Evolutionary conservation across 257 asterid species (phyloP).

Genomic region (Scutellaria minor): DNA sequence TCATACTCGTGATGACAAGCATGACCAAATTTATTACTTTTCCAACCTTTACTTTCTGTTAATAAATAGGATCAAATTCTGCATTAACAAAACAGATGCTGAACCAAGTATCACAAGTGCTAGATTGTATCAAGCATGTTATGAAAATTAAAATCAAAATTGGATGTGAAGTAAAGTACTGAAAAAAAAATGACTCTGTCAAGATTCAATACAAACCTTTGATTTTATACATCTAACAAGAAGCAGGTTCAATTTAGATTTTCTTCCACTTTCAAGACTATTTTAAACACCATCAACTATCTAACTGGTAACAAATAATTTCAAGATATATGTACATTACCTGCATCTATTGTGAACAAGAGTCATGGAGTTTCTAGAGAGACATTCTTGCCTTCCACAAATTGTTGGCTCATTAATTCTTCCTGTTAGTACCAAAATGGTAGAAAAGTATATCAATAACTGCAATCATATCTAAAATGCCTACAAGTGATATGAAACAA

Average conservation of each 20-base stretch:
- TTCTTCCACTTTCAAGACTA: background rate
- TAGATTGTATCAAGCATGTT: background rate
- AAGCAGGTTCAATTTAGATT: background rate
- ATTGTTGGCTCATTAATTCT: slow-evolving; percentile 78
- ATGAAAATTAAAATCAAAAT: too few species aligned
- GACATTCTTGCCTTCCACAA: slow-evolving; percentile 90
- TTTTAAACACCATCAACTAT: background rate
- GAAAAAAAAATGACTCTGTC: too few species aligned
- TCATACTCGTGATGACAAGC: background rate
- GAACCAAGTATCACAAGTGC: slow-evolving; percentile 16
- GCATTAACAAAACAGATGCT: background rate
- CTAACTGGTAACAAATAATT: slow-evolving; percentile 1
- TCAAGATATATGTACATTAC: slow-evolving; percentile 45
- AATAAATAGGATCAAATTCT: background rate
- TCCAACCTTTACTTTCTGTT: background rate
- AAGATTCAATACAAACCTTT: too few species aligned
- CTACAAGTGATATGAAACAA: background rate
- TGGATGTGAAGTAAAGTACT: background rate
- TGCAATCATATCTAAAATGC: background rate
- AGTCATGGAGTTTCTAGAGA: slow-evolving; percentile 84
- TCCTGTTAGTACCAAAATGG: slow-evolving; percentile 52
- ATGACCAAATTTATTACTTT: background rate
- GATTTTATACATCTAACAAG: background rate
- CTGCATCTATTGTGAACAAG: slow-evolving; percentile 98
- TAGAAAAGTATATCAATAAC: slow-evolving; percentile 18